These are phyloP conservation scores for Tagetes patula DNA, from an alignment of 129 eudicot genomes.

Conservation along the genomic window DNA sequence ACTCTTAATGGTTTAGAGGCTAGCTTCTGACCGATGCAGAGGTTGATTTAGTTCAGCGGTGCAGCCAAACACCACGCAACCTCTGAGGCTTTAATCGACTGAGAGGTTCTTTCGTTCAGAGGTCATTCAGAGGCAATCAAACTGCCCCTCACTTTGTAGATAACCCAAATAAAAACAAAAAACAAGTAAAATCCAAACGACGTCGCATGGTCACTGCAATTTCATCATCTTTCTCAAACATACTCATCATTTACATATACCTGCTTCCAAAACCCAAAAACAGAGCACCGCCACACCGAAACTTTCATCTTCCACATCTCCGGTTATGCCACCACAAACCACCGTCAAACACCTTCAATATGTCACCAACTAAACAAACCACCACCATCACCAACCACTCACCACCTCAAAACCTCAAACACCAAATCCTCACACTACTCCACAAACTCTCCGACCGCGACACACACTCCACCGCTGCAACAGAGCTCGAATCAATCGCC, in stretches of 20 bases:
- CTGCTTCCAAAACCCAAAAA: slow-evolving; percentile 42
- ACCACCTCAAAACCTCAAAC: slow-evolving; percentile 57
- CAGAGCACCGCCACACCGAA: slow-evolving; percentile 38
- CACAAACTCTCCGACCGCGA: slow-evolving; percentile 81
- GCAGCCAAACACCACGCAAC: no score
- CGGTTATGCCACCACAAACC: not conserved
- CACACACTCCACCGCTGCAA: slow-evolving; percentile 69
- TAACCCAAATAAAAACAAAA: not conserved
- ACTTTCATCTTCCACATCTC: slow-evolving; percentile 13
- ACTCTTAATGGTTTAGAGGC: no score
- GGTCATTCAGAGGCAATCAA: no score
- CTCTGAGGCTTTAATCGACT: no score
- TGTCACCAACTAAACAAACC: slow-evolving; percentile 38
- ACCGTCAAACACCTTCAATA: slow-evolving; percentile 2
- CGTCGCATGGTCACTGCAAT: slow-evolving; percentile 12
- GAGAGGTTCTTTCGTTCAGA: no score
- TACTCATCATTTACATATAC: no score
- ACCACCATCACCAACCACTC: slow-evolving; percentile 32
- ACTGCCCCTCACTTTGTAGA: not conserved
- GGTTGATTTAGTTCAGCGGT: no score
- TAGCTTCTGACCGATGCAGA: no score
- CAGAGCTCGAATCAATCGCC: slow-evolving; percentile 74
- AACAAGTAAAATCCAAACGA: not conserved
- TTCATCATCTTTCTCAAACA: slow-evolving; percentile 7
- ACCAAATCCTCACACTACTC: slow-evolving; percentile 61